Conservation (phyloP, 169 alveolate genomes). For the Cryptosporidium baileyi region DNA sequence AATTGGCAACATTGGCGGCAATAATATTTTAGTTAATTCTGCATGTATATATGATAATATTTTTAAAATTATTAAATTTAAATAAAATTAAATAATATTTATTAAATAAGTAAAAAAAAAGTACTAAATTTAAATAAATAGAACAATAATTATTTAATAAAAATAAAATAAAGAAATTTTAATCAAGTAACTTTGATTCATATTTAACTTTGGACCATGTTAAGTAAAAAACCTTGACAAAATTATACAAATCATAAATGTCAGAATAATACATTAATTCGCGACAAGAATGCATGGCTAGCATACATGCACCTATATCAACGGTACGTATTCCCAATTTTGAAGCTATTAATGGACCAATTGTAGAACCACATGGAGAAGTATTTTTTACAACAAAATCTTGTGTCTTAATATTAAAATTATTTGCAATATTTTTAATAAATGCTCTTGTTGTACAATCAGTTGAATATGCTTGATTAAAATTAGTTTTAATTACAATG, state of each 20-base stretch:
- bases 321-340: constrained; percentile 89
- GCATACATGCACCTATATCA: constrained; percentile 94
- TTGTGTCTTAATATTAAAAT: constrained; percentile 84
- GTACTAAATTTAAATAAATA: too few relatives aligned
- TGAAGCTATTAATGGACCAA: constrained; percentile 92
- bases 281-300: constrained; percentile 96
- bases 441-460: constrained; percentile 86
- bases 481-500: constrained; percentile 88
- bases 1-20: too few relatives aligned
- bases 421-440: constrained; percentile 81
- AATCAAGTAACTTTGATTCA: constrained; percentile 29
- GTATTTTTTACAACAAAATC: constrained; percentile 92
- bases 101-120: too few relatives aligned
- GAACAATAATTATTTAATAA: too few relatives aligned
- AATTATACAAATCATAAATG: constrained; percentile 21
- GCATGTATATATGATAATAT: too few relatives aligned
- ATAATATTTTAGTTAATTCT: too few relatives aligned
- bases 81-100: too few relatives aligned
- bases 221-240: constrained; percentile 13
- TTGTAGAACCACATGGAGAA: constrained; percentile 96
- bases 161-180: too few relatives aligned
- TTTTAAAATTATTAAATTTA: too few relatives aligned
- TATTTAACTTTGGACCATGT: constrained; percentile 44
- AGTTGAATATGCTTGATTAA: constrained; percentile 91
- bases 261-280: constrained; percentile 80